These are phyloP conservation scores for Cladosporium sp. DNA, from an alignment of 2,329 filamentous ascomycete species.

Conservation along the genomic window DNA sequence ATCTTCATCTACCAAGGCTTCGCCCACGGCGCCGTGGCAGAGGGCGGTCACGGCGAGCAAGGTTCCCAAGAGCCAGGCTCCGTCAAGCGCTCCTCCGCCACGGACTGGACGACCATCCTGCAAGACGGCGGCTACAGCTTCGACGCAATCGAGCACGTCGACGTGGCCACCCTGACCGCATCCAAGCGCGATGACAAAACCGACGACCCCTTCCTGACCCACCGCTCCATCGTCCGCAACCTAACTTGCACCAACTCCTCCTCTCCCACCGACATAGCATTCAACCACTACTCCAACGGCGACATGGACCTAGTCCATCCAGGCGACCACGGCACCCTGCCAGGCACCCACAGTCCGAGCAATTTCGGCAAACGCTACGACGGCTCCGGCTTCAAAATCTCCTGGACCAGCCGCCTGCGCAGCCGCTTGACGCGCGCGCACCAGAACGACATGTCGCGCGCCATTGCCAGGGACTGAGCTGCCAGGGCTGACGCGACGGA, in stretches of 20 bases:
- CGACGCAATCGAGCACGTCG: not conserved
- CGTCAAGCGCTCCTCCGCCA: not conserved
- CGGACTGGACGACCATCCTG: not conserved
- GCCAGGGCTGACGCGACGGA: not conserved
- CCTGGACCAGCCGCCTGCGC: not conserved
- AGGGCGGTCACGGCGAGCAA: not conserved
- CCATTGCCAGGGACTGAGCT: not conserved
- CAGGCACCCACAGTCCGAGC: not conserved
- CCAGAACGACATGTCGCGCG: not conserved
- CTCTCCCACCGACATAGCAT: not conserved
- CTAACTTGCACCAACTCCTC: not conserved
- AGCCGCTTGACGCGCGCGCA: not conserved
- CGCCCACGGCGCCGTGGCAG: not conserved
- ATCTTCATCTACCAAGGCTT: not conserved
- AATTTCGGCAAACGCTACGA: not conserved
- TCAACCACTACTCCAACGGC: constrained; percentile 1
- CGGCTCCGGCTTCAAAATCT: not conserved
- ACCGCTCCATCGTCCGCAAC: not conserved
- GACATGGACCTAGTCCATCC: not conserved
- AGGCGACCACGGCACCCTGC: not conserved
- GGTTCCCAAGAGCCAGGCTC: not conserved
- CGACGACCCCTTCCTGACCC: not conserved
- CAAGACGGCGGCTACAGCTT: not conserved
- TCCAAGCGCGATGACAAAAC: not conserved
- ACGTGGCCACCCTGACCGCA: not conserved